Evolutionary conservation across 2,329 filamentous ascomycete species (phyloP).

Genomic region (Clarireedia sp.): DNA sequence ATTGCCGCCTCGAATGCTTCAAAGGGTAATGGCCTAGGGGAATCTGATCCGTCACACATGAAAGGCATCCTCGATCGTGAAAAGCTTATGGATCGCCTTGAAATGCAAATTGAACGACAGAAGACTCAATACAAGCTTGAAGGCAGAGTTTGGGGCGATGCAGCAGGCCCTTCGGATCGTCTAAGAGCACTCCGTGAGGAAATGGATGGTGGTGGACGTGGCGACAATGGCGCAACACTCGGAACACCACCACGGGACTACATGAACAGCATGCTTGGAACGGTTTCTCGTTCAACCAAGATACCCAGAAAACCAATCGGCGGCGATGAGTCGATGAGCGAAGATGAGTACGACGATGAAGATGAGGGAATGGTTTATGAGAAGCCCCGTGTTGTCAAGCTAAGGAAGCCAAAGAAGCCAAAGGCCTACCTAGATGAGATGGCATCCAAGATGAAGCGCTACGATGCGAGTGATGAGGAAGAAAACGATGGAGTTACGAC

Average conservation of each 20-base stretch:
- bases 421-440: conserved; percentile 61
- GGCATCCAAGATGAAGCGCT: conserved; percentile 63
- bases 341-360: conserved; percentile 32
- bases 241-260: conserved; percentile 52
- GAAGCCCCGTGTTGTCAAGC: conserved; percentile 70
- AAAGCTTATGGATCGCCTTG: conserved; percentile 82
- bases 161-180: conserved; percentile 79
- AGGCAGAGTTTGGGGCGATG: conserved; percentile 80
- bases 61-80: conserved; percentile 91
- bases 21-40: conserved; percentile 45
- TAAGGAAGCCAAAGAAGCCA: conserved; percentile 59
- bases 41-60: conserved; percentile 68
- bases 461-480: conserved; percentile 46
- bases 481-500: conserved; percentile 61
- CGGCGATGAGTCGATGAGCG: conserved; percentile 24
- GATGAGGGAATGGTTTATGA: conserved; percentile 50
- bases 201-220: conserved; percentile 66
- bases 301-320: conserved; percentile 48
- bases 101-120: conserved; percentile 90
- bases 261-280: conserved; percentile 66
- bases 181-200: conserved; percentile 85
- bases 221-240: conserved; percentile 17
- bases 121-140: conserved; percentile 98
- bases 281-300: conserved; percentile 54
- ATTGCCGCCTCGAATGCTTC: conserved; percentile 79